Evolutionary conservation across 768 basidiomycete species (phyloP).

Genomic region (Lyophyllum decastes): DNA sequence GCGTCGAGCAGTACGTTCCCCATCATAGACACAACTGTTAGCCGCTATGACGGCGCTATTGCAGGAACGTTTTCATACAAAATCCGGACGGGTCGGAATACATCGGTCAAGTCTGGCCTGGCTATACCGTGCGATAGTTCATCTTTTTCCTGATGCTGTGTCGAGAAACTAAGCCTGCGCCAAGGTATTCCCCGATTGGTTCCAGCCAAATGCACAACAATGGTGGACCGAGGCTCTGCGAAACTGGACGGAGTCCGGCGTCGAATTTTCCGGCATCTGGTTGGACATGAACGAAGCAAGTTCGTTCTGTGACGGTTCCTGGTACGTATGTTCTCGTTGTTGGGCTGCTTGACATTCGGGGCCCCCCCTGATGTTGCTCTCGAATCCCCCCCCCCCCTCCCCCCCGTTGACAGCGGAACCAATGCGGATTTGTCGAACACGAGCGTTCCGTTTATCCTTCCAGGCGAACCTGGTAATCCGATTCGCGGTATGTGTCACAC

Average conservation of each 20-base stretch:
- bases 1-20: constrained; percentile 48
- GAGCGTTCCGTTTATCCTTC: constrained; percentile 53
- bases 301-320: constrained; percentile 66
- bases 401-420: constrained; percentile 47
- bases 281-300: constrained; percentile 69
- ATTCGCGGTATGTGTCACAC: constrained; percentile 34
- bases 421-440: constrained; percentile 58
- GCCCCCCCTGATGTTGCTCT: no score
- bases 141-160: not conserved
- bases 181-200: constrained; percentile 66
- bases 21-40: not conserved
- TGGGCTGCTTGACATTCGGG: no score
- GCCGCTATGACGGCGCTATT: not conserved
- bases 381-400: constrained; percentile 2
- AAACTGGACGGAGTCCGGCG: constrained; percentile 53
- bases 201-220: constrained; percentile 46
- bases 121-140: constrained; percentile 54
- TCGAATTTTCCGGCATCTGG: constrained; percentile 72
- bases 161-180: not conserved
- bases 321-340: constrained; percentile 31
- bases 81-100: constrained; percentile 76
- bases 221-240: constrained; percentile 64
- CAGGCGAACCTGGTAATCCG: constrained; percentile 54
- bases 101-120: constrained; percentile 78
- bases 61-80: constrained; percentile 69